A percentile compares a stretch with the other conserved stretches of the same genome.
Evolutionary conservation across 129 eudicot species (phyloP).

Genomic region (Heracleum sosnowskyi): DNA sequence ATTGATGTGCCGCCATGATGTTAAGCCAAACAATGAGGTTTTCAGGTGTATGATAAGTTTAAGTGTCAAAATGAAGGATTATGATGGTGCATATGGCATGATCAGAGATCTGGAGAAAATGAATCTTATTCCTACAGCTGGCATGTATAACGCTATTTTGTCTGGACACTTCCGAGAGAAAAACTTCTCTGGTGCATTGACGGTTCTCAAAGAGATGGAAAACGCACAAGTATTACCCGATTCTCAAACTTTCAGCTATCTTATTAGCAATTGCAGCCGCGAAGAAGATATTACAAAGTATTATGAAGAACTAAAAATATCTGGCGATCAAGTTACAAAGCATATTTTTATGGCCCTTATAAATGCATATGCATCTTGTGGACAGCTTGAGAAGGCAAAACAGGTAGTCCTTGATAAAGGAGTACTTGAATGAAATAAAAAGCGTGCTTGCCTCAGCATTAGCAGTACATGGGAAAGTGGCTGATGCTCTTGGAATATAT

Average conservation of each 20-base stretch:
- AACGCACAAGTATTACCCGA: slow-evolving; percentile 55
- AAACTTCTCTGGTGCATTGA: slow-evolving; percentile 39
- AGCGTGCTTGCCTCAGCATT: slow-evolving; percentile 71
- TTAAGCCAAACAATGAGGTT: slow-evolving; percentile 54
- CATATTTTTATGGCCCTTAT: slow-evolving; percentile 68
- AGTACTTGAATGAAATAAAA: slow-evolving; percentile 56
- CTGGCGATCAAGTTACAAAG: slow-evolving; percentile 51
- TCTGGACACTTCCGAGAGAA: slow-evolving; percentile 84
- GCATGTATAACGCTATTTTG: slow-evolving; percentile 74
- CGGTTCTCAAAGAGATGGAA: slow-evolving; percentile 84
- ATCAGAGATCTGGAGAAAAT: slow-evolving; percentile 40
- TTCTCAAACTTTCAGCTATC: slow-evolving; percentile 76
- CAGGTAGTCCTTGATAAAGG: slow-evolving; percentile 50
- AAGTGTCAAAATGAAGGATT: slow-evolving; percentile 77
- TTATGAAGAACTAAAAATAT: slow-evolving; percentile 29
- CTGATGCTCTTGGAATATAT: slow-evolving; percentile 56
- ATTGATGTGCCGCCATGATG: slow-evolving; percentile 32
- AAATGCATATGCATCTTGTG: slow-evolving; percentile 84
- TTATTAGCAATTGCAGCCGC: slow-evolving; percentile 43
- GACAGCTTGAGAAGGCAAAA: slow-evolving; percentile 69
- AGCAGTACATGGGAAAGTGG: slow-evolving; percentile 63
- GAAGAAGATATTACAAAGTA: slow-evolving; percentile 61
- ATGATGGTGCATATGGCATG: slow-evolving; percentile 73
- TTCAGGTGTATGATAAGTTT: slow-evolving; percentile 55
- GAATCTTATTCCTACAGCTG: slow-evolving; percentile 44